A percentile compares a stretch with the other conserved stretches of the same genome.
phyloP scores from a whole-genome alignment of 495 filamentous ascomycete species.

The Daldinia childiae region DNA sequence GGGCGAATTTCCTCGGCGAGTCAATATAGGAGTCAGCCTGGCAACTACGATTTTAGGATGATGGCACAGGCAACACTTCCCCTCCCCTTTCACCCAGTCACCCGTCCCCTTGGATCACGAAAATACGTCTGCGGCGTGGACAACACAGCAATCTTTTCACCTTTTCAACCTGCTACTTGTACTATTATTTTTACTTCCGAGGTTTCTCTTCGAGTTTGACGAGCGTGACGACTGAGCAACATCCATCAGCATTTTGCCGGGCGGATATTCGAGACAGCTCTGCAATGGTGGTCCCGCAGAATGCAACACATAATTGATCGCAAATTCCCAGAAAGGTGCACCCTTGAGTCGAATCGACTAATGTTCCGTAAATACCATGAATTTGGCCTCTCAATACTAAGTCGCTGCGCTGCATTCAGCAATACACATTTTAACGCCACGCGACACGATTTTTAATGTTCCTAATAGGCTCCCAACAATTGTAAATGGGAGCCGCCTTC shows the following conservation, averaged over 20 bases:
- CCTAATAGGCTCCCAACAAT: constrained; percentile 40
- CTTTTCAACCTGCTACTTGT: constrained; percentile 45
- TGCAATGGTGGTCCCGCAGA: constrained; percentile 49
- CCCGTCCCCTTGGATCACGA: constrained; percentile 37
- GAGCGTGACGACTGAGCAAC: constrained; percentile 50
- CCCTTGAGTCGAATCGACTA: constrained; percentile 49
- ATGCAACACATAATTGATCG: constrained; percentile 53
- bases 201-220: constrained; percentile 48
- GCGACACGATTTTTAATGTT: constrained; percentile 43
- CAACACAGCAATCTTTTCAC: constrained; percentile 45
- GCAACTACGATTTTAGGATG: constrained; percentile 36
- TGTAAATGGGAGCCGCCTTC: constrained; percentile 37
- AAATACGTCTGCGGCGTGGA: constrained; percentile 43
- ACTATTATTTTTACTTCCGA: constrained; percentile 51
- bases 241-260: constrained; percentile 49
- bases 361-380: constrained; percentile 49
- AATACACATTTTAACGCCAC: constrained; percentile 37
- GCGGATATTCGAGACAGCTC: constrained; percentile 50
- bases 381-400: constrained; percentile 40
- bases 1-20: constrained; percentile 19
- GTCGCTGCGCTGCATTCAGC: constrained; percentile 46
- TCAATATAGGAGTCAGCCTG: constrained; percentile 22
- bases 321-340: constrained; percentile 51
- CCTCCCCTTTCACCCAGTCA: constrained; percentile 33
- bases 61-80: constrained; percentile 34